Evolutionary conservation across 2,329 filamentous ascomycete genomes (phyloP), one percentile per base, ranked within the genome.

Genomic region (Drechslerella coelobrocha): DNA sequence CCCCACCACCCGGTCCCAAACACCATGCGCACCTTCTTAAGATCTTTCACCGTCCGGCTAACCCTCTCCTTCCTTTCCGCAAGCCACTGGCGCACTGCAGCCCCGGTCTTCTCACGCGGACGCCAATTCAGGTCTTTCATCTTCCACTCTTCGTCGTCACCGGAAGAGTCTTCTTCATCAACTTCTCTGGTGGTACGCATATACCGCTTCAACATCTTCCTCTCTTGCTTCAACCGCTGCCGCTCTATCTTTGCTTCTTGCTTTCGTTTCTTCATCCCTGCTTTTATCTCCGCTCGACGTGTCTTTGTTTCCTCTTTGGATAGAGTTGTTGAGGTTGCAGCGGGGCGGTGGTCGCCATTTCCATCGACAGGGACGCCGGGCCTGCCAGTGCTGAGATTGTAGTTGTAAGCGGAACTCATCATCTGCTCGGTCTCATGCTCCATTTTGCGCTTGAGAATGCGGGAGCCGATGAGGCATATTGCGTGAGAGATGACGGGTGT

Each of bases 401-500:
- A 12, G 19, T 43, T 31, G 7, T 34, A 26, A 27, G 37, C 27
- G 14, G 45, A 2, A 6, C 3, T 26, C 21, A 61, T 50, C 31
- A 68, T 55, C 12, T 19, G 1, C n/a, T 39, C 29, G 21, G 55
- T 48, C 10, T 59, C 66, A 5, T 34, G 52, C 21, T 71, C 59
- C 52, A 71, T 71, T 17, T 59, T 71, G 19, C 50, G 29, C 39
- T 71, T 63, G 45, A 71, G 59, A 23, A 71, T 60, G 9, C 41
- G 61, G 21, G 66, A 71, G 23, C 66, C 66, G 39, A 71, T 34
- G 10, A 62, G 37, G 23, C 66, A 71, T 6, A 71, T 63, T 7
- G 56, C 53, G 14, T 71, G 66, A n/a, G 66, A 71, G 53, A 71
- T 21, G 39, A 71, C 27, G 4, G 66, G 66, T 21, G 66, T 71